These are phyloP conservation scores for Tetrastigma voinierianum DNA, from an alignment of 164 flowering plant species.

Conservation along the genomic window DNA sequence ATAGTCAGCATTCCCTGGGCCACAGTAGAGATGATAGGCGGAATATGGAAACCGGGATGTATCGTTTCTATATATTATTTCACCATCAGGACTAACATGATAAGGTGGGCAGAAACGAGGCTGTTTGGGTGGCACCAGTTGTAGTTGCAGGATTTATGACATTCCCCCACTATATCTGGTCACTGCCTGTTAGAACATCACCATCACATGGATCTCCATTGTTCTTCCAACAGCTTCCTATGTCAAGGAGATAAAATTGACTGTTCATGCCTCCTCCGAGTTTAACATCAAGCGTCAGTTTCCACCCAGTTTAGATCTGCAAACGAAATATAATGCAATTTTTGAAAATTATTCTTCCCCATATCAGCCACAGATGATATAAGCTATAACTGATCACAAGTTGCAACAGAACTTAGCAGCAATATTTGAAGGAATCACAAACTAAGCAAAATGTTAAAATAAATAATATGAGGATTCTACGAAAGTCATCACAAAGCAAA, in stretches of 20 bases:
- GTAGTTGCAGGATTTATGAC: slow-evolving; percentile 49
- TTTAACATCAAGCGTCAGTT: slow-evolving; percentile 40
- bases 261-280: slow-evolving; percentile 56
- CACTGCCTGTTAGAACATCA: slow-evolving; percentile 46
- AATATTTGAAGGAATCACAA: too few relatives aligned
- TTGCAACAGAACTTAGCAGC: too few relatives aligned
- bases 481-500: not conserved
- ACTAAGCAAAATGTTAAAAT: too few relatives aligned
- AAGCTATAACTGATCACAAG: too few relatives aligned
- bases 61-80: slow-evolving; percentile 34
- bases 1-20: slow-evolving; percentile 46
- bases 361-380: too few relatives aligned
- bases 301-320: too few relatives aligned
- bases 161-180: slow-evolving; percentile 66
- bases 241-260: slow-evolving; percentile 59
- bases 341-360: too few relatives aligned
- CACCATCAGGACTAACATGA: slow-evolving; percentile 30
- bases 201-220: slow-evolving; percentile 53
- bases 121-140: slow-evolving; percentile 41
- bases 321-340: too few relatives aligned
- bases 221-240: slow-evolving; percentile 71
- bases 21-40: slow-evolving; percentile 56
- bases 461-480: too few relatives aligned
- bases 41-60: slow-evolving; percentile 43
- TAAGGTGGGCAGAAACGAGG: slow-evolving; percentile 47